Conservation (phyloP, 805 yeast species). For the Candida pini region DNA sequence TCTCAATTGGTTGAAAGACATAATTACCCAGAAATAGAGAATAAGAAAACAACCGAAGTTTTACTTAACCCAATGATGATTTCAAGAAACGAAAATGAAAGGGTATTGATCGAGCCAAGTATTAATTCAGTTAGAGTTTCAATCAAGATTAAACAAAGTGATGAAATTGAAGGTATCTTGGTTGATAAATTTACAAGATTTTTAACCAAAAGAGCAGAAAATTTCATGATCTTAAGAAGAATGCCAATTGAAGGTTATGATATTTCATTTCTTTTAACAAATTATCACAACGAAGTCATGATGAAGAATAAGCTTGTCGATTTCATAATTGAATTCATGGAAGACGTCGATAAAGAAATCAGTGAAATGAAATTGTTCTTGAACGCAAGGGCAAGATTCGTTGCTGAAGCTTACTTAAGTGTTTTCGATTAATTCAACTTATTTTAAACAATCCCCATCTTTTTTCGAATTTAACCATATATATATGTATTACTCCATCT, state of each 20-base stretch:
- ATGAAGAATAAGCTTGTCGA: constrained; percentile 92
- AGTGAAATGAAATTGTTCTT: constrained; percentile 96
- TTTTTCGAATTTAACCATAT: too few relatives aligned
- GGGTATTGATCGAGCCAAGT: constrained; percentile 88
- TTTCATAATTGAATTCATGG: constrained; percentile 97
- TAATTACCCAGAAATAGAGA: constrained; percentile 95
- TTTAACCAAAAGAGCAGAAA: constrained; percentile 92
- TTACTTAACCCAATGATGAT: constrained; percentile 83
- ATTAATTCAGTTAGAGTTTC: constrained; percentile 89
- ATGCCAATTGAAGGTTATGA: constrained; percentile 88
- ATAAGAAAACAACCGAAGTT: constrained; percentile 74
- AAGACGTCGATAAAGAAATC: constrained; percentile 97
- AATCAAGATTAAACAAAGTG: constrained; percentile 93
- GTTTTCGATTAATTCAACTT: constrained; percentile 84
- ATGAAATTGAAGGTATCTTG: constrained; percentile 90
- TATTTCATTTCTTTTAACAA: constrained; percentile 87
- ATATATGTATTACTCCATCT: too few relatives aligned
- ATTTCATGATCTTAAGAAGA: constrained; percentile 86
- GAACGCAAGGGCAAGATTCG: constrained; percentile 96
- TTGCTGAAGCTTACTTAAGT: constrained; percentile 91
- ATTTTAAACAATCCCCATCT: too few relatives aligned
- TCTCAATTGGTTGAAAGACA: constrained; percentile 96
- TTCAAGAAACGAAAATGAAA: constrained; percentile 90
- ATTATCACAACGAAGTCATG: constrained; percentile 93
- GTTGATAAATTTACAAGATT: constrained; percentile 94